A percentile compares a stretch with the other conserved stretches of the same genome.
These are phyloP conservation scores for Neonothopanus nambi DNA, from an alignment of 1,284 basidiomycete genomes.

Conservation along the genomic window DNA sequence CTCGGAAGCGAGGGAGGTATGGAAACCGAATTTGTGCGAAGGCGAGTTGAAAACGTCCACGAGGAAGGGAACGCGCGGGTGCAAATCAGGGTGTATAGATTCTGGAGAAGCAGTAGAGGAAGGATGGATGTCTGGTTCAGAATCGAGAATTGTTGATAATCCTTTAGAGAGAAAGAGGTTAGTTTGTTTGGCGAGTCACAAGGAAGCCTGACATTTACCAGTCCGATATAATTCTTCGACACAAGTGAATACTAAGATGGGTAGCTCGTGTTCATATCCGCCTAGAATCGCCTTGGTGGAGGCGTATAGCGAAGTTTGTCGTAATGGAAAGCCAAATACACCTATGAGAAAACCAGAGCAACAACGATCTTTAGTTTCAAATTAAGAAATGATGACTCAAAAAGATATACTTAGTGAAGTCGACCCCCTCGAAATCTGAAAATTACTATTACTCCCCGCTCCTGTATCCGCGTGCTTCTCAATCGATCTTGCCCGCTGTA, in stretches of 20 bases:
- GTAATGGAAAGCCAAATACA: constrained; percentile 50
- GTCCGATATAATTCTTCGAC: constrained; percentile 62
- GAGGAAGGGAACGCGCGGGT: constrained; percentile 31
- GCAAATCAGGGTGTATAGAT: constrained; percentile 21
- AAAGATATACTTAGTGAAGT: constrained; percentile 15
- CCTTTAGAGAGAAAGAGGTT: background rate
- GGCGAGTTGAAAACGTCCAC: constrained; percentile 34
- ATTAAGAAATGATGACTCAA: background rate
- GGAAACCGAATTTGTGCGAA: constrained; percentile 31
- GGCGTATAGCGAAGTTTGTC: constrained; percentile 45
- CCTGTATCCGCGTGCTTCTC: constrained; percentile 21
- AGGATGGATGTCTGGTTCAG: background rate
- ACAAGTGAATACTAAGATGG: constrained; percentile 54
- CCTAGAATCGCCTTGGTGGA: constrained; percentile 47
- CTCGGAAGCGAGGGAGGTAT: constrained; percentile 47
- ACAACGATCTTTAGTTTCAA: background rate
- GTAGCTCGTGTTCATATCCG: constrained; percentile 54
- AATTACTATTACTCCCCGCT: background rate
- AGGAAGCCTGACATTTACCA: constrained; percentile 33
- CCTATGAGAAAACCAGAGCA: constrained; percentile 31
- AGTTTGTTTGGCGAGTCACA: background rate
- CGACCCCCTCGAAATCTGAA: background rate
- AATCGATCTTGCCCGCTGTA: constrained; percentile 14
- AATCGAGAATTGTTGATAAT: constrained; percentile 2
- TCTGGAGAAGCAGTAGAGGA: constrained; percentile 14